Base-by-base conservation (phyloP, 1,139 yeast species). In the Protomyces pachydermus region DNA sequence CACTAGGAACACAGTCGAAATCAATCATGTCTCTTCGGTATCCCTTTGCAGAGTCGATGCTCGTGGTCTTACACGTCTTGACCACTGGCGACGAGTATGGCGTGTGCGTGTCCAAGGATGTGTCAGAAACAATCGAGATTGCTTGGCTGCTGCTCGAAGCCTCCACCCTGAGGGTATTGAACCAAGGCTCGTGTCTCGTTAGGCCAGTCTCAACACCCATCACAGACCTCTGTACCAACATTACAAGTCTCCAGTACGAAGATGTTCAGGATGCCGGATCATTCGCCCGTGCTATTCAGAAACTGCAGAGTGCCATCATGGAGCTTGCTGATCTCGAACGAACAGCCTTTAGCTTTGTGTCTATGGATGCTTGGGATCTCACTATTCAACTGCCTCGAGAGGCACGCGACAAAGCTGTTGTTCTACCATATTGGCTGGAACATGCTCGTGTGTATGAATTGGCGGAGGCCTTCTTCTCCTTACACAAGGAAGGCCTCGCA, bases 321-420 rank as follows among this genome's bases (percentile, higher is more conserved):
- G 78, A 79, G 48, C 71, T 78, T 60, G 71, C 83, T 53, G 71
- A 80, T 12, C 71, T 77, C 34, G 76, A 79, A 53, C 79, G 80
- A 5, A 74, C 76, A 60, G 86, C 84, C 46, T 87, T 89, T 72
- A 78, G 85, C 1, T 82, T 91, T 71, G 86, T 90, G 54, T 81
- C 91, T 0, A 78, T 83, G 68, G 84, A 85, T 71, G 79, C 85
- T 9, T 82, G 86, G 83, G 86, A 85, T 69, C 76, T 91, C 57
- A 80, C 91, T 67, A 91, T 90, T 39, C 89, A 87, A 70, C 75
- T 91, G 34, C 86, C 88, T 4, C 80, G 95, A 58, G 96, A 89
- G 73, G 90, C 96, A 9, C 79, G 89, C 51, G 96, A 89, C 73
- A 85, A 87, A 72, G 81, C 83, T 14, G 84, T 88, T 64, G 82